These are phyloP conservation scores for Scheffersomyces quercinus DNA, from an alignment of 1,139 yeast genomes.

Conservation along the genomic window DNA sequence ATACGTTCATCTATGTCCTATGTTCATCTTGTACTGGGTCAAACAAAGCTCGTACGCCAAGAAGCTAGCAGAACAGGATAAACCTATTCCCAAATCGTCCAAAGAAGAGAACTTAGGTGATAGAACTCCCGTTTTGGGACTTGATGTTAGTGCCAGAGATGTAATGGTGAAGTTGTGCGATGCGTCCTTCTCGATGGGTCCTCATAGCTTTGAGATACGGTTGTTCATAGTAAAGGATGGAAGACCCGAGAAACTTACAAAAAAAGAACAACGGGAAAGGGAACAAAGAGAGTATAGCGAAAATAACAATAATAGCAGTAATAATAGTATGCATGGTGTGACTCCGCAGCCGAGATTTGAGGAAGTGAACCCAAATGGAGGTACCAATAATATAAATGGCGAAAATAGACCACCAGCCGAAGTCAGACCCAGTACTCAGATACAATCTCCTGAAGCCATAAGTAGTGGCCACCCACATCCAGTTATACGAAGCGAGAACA, in stretches of 20 bases:
- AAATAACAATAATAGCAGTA: no score
- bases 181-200: conserved; percentile 71
- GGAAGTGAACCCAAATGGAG: no score
- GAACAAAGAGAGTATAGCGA: conserved; percentile 6
- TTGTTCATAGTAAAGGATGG: conserved; percentile 83
- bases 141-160: conserved; percentile 66
- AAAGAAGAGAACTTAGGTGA: conserved; percentile 26
- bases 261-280: conserved; percentile 24
- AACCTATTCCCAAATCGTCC: conserved; percentile 25
- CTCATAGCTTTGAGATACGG: conserved; percentile 76
- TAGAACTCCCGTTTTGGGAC: conserved; percentile 44
- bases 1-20: conserved; percentile 66
- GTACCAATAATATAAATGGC: no score
- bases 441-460: no score
- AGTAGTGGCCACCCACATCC: no score
- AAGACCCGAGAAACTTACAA: conserved; percentile 29
- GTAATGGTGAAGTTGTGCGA: conserved; percentile 89
- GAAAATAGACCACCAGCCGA: no score
- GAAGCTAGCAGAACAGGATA: conserved; percentile 38
- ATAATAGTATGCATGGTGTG: no score
- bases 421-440: no score
- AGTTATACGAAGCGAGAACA: no score
- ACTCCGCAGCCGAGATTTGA: no score
- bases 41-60: conserved; percentile 52
- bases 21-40: conserved; percentile 83